These are phyloP conservation scores for Morella rubra DNA, from an alignment of 306 rosid genomes.

Conservation along the genomic window DNA sequence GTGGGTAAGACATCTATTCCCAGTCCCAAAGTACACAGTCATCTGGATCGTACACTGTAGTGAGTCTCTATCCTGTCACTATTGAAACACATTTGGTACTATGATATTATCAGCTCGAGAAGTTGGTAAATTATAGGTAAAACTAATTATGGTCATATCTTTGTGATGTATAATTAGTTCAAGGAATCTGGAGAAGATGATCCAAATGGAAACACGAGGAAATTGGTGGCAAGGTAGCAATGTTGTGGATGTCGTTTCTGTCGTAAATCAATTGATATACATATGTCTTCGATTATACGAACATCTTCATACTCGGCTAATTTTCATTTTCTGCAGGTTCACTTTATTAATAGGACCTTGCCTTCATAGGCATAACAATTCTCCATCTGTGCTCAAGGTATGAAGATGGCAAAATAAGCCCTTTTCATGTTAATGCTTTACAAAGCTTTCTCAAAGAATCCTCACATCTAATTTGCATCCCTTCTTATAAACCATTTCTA, in stretches of 20 bases:
- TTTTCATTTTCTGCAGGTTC: conserved; percentile 39
- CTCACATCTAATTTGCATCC: not conserved
- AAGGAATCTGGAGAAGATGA: conserved; percentile 47
- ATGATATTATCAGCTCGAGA: conserved; percentile 8
- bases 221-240: conserved; percentile 64
- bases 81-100: not conserved
- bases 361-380: conserved; percentile 28
- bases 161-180: conserved; percentile 27
- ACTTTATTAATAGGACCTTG: conserved; percentile 51
- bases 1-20: conserved; percentile 55
- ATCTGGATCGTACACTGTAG: conserved; percentile 38
- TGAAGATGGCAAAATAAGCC: not conserved
- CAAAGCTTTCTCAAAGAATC: not conserved
- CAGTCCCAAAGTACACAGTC: conserved; percentile 34
- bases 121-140: not conserved
- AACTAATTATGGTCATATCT: conserved; percentile 12
- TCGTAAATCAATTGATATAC: not conserved
- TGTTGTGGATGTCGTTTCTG: not conserved
- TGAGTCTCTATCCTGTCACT: conserved; percentile 36
- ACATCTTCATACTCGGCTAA: not conserved
- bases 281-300: too few relatives aligned
- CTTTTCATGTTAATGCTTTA: not conserved
- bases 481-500: not conserved
- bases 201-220: conserved; percentile 54
- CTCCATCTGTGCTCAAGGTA: conserved; percentile 45